These are phyloP conservation scores for Solanum microdontum DNA, from an alignment of 257 asterid genomes.

Conservation along the genomic window DNA sequence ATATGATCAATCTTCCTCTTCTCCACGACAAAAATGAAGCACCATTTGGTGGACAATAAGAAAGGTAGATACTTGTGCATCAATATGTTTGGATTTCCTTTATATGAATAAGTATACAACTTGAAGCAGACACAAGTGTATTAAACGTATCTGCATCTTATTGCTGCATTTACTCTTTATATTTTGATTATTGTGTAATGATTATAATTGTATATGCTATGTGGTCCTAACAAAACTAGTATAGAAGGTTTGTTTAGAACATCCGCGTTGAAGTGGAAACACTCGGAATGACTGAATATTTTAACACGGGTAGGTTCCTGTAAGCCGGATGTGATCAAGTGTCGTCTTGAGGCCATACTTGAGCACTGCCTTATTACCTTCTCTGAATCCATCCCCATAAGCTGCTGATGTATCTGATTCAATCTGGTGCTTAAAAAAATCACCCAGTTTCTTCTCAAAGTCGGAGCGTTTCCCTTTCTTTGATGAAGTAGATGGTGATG, in stretches of 20 bases:
- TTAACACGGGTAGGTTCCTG: conserved; percentile 63
- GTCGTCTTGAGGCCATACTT: conserved; percentile 69
- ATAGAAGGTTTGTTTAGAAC: neutral
- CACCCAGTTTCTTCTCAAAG: conserved; percentile 81
- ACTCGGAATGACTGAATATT: neutral
- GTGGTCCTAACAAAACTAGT: conserved; percentile 5
- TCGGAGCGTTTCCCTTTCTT: conserved; percentile 81
- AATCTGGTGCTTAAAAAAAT: conserved; percentile 73
- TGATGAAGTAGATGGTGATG: conserved; percentile 54
- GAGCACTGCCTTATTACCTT: conserved; percentile 66
- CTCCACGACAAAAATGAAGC: neutral
- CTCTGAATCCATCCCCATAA: conserved; percentile 93
- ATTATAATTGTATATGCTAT: neutral
- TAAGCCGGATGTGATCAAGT: conserved; percentile 72
- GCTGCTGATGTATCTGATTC: conserved; percentile 70
- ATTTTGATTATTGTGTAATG: neutral
- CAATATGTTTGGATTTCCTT: neutral
- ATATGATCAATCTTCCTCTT: neutral
- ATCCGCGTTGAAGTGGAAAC: neutral
- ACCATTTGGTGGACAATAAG: neutral
- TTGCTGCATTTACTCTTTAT: conserved; percentile 3
- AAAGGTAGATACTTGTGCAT: neutral
- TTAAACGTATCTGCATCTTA: neutral
- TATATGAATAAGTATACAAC: neutral
- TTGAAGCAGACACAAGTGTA: neutral